Percentiles rank a stretch among this genome's conserved stretches.
Conservation (phyloP, 768 basidiomycete species). For the Suillus decipiens region DNA sequence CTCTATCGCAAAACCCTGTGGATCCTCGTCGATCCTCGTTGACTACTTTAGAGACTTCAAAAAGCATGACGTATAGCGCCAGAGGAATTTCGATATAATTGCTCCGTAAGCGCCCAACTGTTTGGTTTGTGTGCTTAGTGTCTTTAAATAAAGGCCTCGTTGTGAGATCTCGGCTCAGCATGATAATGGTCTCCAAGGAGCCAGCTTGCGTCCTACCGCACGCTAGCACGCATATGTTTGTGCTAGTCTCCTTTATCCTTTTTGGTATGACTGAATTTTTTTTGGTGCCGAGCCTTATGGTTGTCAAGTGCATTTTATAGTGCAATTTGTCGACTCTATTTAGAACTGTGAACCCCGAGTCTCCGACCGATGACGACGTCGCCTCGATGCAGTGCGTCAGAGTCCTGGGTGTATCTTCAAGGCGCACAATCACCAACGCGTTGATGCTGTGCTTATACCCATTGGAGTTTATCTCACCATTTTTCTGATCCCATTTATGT, state of each 20-base stretch:
- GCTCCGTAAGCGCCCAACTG: slow-evolving; percentile 2
- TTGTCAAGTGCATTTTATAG: not conserved
- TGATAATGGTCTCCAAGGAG: not conserved
- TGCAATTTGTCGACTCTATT: not conserved
- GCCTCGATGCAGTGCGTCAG: not conserved
- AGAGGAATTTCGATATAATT: not conserved
- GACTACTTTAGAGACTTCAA: not conserved
- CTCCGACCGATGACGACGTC: not conserved
- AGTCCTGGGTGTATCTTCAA: not conserved
- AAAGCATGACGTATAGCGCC: not conserved
- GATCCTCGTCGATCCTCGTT: slow-evolving; percentile 5
- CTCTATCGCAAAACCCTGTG: slow-evolving; percentile 3
- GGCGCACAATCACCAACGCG: not conserved
- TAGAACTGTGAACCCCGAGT: not conserved
- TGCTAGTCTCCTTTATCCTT: not conserved
- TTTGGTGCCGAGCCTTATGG: not conserved
- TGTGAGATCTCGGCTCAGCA: not conserved
- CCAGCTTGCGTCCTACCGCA: not conserved
- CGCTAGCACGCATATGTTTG: not conserved
- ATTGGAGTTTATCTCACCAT: not conserved
- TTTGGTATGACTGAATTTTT: not conserved
- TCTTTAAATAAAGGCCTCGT: slow-evolving; percentile 5
- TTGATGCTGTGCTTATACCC: not conserved
- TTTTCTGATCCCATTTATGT: not conserved
- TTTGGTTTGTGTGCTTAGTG: not conserved